Evolutionary conservation across 768 basidiomycete species (phyloP), one percentile per base, ranked within the genome.

Genomic region (Rhodotorula paludigena): DNA sequence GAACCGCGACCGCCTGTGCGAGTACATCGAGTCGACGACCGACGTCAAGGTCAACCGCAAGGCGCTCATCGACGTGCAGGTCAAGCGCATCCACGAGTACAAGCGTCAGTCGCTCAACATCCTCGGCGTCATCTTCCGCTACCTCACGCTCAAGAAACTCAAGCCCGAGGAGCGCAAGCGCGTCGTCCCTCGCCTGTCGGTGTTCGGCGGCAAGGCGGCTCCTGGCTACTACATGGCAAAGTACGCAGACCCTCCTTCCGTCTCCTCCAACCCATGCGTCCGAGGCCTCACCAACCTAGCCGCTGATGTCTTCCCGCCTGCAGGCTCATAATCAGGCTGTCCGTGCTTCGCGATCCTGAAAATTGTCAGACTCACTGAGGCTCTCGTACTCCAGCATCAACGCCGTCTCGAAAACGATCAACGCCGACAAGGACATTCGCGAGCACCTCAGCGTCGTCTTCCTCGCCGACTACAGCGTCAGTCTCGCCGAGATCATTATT

Each of bases 141-240:
- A 76, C 62, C 49, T 76, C 39, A 64, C 66, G 45, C 47, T 75
- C 51, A 72, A 74, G 66, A 71, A 71, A 39, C 85, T 94, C 86
- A 82, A 82, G 4, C 84, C 89, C 0, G 86, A 79, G 36, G 86
- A 96, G 77, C 84, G 89, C 75, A 88, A 88, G 81, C 89, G 89
- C 77, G 84, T 88, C 71, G 86, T 84, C 73, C 88, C 86, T 49
- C 80, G 75, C 42, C 92, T 91, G 28, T 88, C 91, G n/a, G 89
- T 99, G 82, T 98, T 99, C 71, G 94, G 91, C 39, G 94, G 96
- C 70, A 97, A 97, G 78, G 92, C 94, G 60, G 94, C 94, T 0
- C 94, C 94, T 45, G 93, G 86, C 1, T 71, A 71, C 49, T 62
- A 51, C 39, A 36, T 54, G 21, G 33, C 36, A 6, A 53, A 54